Evolutionary conservation across 208 protist genomes (phyloP).

Genomic region (Kentomonas sorsogonicus): DNA sequence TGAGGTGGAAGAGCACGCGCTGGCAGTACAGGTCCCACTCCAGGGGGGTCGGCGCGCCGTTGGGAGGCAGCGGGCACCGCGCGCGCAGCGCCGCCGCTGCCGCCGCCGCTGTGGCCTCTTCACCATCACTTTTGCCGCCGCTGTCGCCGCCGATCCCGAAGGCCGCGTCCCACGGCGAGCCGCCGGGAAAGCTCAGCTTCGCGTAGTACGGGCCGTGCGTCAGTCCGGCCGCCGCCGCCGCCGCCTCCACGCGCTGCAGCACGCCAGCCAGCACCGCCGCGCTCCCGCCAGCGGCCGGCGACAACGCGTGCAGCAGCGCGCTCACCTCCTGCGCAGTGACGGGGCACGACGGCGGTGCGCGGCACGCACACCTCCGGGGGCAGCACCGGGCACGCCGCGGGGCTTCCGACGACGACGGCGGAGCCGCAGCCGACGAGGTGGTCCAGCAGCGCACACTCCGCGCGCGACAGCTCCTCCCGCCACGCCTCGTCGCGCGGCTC

Average conservation of each 20-base stretch:
- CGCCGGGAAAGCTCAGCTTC: conserved; percentile 51
- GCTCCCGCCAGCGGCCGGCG: conserved; percentile 5
- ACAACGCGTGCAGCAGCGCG: conserved; percentile 1
- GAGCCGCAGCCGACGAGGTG: not conserved
- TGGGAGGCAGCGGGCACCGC: conserved; percentile 55
- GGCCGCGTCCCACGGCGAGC: conserved; percentile 83
- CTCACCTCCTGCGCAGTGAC: not conserved
- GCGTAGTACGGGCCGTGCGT: not conserved
- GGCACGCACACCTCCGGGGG: conserved; percentile 27
- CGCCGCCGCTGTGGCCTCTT: conserved; percentile 17
- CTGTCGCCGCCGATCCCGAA: conserved; percentile 21
- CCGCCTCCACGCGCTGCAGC: conserved; percentile 18
- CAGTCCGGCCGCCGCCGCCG: conserved; percentile 4
- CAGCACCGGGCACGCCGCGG: not conserved
- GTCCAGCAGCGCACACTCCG: conserved; percentile 11
- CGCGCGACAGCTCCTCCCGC: conserved; percentile 27
- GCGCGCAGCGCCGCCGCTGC: conserved; percentile 32
- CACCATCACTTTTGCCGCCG: conserved; percentile 4
- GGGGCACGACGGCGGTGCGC: conserved; percentile 20
- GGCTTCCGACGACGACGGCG: conserved; percentile 1
- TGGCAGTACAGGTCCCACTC: conserved; percentile 75
- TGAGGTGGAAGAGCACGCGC: conserved; percentile 60
- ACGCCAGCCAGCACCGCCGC: conserved; percentile 6
- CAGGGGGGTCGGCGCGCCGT: conserved; percentile 75
- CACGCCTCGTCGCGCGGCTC: conserved; percentile 7